phyloP scores from a whole-genome alignment of 2,329 filamentous ascomycete genomes.

The Apiospora hydei region DNA sequence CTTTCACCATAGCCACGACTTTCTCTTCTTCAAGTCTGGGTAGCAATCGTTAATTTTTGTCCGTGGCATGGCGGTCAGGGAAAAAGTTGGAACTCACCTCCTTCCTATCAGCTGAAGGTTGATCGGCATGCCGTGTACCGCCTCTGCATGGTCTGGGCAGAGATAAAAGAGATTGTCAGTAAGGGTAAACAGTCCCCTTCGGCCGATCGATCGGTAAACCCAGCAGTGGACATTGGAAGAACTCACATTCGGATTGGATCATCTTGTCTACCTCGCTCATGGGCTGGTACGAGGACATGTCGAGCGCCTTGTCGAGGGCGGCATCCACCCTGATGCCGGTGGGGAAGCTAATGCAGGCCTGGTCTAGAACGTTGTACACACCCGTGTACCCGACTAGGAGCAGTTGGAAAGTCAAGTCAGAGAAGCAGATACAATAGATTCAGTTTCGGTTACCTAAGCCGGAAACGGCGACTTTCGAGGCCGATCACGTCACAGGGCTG shows the following conservation, averaged over 20 bases:
- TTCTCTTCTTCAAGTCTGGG: constrained; percentile 43
- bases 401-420: not conserved
- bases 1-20: constrained; percentile 41
- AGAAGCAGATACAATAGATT: not conserved
- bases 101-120: constrained; percentile 53
- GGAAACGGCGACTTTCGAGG: not conserved
- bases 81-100: constrained; percentile 30
- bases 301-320: constrained; percentile 43
- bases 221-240: not conserved
- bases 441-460: not conserved
- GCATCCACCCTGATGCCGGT: constrained; percentile 51
- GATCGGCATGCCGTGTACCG: constrained; percentile 51
- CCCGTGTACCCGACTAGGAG: constrained; percentile 56
- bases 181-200: not conserved
- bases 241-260: constrained; percentile 53
- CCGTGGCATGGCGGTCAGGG: not conserved
- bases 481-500: not conserved
- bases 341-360: constrained; percentile 55
- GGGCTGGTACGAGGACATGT: constrained; percentile 39
- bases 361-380: constrained; percentile 58
- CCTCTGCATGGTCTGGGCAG: constrained; percentile 45
- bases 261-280: constrained; percentile 47
- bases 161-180: constrained; percentile 3
- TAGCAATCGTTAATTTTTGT: constrained; percentile 20
- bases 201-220: not conserved